Evolutionary conservation across 2,329 filamentous ascomycete genomes (phyloP), one percentile per base, ranked within the genome.

Genomic region (Nothophoma quercina): DNA sequence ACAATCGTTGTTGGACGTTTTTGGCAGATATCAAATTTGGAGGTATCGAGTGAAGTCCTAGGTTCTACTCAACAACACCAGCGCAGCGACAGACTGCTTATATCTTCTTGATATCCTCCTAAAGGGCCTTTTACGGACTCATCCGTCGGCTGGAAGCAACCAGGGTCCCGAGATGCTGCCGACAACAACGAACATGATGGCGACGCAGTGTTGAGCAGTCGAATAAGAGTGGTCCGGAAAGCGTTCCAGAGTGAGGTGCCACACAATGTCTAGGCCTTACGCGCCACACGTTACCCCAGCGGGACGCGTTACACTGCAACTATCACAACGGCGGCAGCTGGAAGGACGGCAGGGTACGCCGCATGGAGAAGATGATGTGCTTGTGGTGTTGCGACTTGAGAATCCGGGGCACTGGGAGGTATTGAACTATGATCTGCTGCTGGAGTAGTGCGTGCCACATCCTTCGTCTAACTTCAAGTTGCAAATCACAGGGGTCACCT

Each of bases 41-140:
- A 26, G 15, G 36, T 35, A n/a, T 30, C 33, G n/a, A n/a, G n/a
- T 28, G 43, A 44, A 19, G 26, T 15, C 38, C 19, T 22, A 30
- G 18, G 29, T 25, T 32, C 26, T 33, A 16, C 22, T 43, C 50
- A 26, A 23, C 28, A 22, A 45, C 43, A 33, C 10, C 33, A 21
- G 43, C 16, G 45, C 55, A 55, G 63, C 59, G 59, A 60, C 60
- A 43, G 16, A 51, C 53, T 51, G 59, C 57, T 67, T 71, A 71
- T 68, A 70, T 67, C 54, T 51, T 56, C 55, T 46, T 49, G 39
- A 48, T 38, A 10, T 46, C 43, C 43, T 40, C 19, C 29, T 60
- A 67, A 72, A 71, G 71, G 69, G 64, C 69, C 69, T 69, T 72
- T 63, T 71, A 52, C 68, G 65, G 68, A 60, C 61, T 58, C 60